A percentile compares a stretch with the other conserved stretches of the same genome.
Evolutionary conservation across 2,329 filamentous ascomycete genomes (phyloP).

Genomic region (Teratosphaeriaceae sp.): DNA sequence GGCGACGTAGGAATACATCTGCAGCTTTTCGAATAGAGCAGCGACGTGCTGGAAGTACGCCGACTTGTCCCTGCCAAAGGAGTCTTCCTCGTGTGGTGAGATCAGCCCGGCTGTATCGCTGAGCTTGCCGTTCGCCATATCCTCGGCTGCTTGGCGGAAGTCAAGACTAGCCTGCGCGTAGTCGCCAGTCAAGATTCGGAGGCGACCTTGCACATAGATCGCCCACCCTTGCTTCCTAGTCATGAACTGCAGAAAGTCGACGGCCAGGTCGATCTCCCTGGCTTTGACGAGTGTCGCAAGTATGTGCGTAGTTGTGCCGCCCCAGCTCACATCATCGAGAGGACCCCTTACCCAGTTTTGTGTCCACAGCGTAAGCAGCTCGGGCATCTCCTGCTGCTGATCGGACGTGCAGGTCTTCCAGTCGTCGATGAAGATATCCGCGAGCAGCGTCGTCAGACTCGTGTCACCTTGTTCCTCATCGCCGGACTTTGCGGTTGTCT

Average conservation of each 20-base stretch:
- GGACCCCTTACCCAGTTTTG: conserved; percentile 38
- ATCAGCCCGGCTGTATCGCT: conserved; percentile 53
- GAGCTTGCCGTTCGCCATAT: conserved; percentile 25
- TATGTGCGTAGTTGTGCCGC: conserved; percentile 32
- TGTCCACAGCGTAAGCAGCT: conserved; percentile 40
- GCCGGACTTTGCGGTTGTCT: neutral
- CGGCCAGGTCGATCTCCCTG: conserved; percentile 45
- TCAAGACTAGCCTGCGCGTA: conserved; percentile 63
- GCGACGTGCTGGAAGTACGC: conserved; percentile 85
- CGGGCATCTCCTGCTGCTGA: conserved; percentile 9
- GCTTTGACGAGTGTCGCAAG: conserved; percentile 39
- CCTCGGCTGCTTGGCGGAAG: conserved; percentile 66
- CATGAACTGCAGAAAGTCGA: conserved; percentile 60
- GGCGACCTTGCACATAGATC: conserved; percentile 75
- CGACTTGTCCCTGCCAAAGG: conserved; percentile 65
- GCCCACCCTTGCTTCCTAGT: conserved; percentile 47
- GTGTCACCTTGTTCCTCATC: conserved; percentile 4
- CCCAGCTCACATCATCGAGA: conserved; percentile 29
- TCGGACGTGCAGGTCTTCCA: conserved; percentile 28
- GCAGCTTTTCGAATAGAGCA: conserved; percentile 70
- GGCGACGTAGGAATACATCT: conserved; percentile 71
- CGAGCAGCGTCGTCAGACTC: too few relatives aligned
- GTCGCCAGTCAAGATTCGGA: conserved; percentile 67
- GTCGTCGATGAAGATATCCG: conserved; percentile 35
- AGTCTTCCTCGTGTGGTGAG: conserved; percentile 60